These are phyloP conservation scores for Marasmius oreades DNA, from an alignment of 1,284 basidiomycete species.

Conservation along the genomic window DNA sequence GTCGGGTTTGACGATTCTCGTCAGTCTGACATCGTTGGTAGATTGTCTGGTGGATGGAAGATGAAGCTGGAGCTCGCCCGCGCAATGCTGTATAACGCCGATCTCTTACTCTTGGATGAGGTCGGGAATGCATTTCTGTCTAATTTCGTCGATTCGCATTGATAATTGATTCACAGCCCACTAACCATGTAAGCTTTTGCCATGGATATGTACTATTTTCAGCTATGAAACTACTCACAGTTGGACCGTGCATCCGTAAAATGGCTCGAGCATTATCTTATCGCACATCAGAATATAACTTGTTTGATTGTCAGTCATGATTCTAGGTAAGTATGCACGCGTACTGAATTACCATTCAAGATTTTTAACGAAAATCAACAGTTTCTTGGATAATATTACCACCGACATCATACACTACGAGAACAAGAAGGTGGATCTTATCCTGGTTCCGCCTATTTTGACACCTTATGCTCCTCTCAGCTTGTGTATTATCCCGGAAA, in stretches of 20 bases:
- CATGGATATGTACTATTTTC: slow-evolving; percentile 12
- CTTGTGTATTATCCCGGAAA: slow-evolving; percentile 96
- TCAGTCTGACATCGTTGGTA: slow-evolving; percentile 84
- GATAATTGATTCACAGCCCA: slow-evolving; percentile 55
- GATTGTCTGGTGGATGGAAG: slow-evolving; percentile 98
- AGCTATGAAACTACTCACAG: slow-evolving; percentile 34
- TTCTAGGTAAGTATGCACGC: slow-evolving; percentile 87
- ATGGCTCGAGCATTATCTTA: slow-evolving; percentile 93
- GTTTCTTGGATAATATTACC: slow-evolving; percentile 95
- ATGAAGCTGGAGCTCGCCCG: slow-evolving; percentile 94
- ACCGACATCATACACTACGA: slow-evolving; percentile 99
- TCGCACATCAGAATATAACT: slow-evolving; percentile 79
- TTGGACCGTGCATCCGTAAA: slow-evolving; percentile 87
- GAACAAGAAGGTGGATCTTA: slow-evolving; percentile 74
- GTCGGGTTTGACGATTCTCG: slow-evolving; percentile 91
- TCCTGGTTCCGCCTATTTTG: not conserved
- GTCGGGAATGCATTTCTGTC: slow-evolving; percentile 29
- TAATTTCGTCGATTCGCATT: slow-evolving; percentile 9
- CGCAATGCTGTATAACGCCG: slow-evolving; percentile 97
- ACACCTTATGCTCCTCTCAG: slow-evolving; percentile 30
- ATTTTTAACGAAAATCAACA: slow-evolving; percentile 26
- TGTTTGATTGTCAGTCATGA: slow-evolving; percentile 98
- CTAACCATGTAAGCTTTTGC: slow-evolving; percentile 74
- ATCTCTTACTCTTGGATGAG: slow-evolving; percentile 88
- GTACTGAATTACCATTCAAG: slow-evolving; percentile 23